Evolutionary conservation across 2,329 filamentous ascomycete species (phyloP).

Genomic region (Nothophoma quercina): DNA sequence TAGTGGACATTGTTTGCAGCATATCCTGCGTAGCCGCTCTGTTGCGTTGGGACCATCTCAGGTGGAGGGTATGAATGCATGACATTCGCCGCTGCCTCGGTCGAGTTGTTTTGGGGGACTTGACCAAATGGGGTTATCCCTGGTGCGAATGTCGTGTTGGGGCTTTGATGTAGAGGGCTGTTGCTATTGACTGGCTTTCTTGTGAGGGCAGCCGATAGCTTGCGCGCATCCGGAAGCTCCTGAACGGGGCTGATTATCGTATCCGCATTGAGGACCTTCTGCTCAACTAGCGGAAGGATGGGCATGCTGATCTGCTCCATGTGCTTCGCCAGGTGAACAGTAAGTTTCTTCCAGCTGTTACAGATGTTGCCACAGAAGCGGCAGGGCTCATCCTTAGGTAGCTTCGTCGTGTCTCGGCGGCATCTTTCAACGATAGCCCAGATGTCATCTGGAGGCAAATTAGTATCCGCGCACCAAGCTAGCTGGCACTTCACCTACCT

Average conservation of each 20-base stretch:
- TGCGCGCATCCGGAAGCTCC: constrained; percentile 45
- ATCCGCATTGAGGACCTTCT: constrained; percentile 49
- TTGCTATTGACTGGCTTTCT: constrained; percentile 41
- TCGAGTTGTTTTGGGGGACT: constrained; percentile 35
- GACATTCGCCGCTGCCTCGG: constrained; percentile 28
- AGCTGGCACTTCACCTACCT: constrained; percentile 30
- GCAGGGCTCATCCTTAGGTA: constrained; percentile 79
- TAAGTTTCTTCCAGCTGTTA: constrained; percentile 89
- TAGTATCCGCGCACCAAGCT: constrained; percentile 11
- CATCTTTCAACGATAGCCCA: constrained; percentile 82
- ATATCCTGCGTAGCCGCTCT: constrained; percentile 33
- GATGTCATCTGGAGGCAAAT: constrained; percentile 62
- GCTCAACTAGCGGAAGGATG: constrained; percentile 62
- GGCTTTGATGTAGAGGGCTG: constrained; percentile 37
- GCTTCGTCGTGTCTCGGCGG: constrained; percentile 70
- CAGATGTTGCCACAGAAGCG: constrained; percentile 85
- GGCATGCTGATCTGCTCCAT: constrained; percentile 93
- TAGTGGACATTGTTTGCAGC: constrained; percentile 28
- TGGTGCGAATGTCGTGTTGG: constrained; percentile 40
- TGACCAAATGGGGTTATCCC: constrained; percentile 42
- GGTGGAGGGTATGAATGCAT: constrained; percentile 52
- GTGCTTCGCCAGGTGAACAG: constrained; percentile 90
- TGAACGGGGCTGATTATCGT: constrained; percentile 50
- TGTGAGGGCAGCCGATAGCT: constrained; percentile 38
- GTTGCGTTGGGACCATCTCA: constrained; percentile 38